Evolutionary conservation across 345 rosid species (phyloP), one percentile per base, ranked within the genome.

Genomic region (Passiflora organensis): DNA sequence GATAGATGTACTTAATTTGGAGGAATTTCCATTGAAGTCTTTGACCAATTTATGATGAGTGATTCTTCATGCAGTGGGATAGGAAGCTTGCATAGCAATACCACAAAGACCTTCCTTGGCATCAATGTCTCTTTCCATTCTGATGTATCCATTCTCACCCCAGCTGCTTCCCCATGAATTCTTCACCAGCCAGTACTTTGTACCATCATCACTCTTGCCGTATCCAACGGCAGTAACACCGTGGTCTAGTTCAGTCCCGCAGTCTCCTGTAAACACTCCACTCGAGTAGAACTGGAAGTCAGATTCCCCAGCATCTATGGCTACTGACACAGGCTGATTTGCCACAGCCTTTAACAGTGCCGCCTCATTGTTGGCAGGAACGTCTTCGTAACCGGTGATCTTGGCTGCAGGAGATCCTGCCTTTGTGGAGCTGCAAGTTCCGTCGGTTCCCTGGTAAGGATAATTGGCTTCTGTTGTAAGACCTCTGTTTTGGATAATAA

Each of bases 381-480:
- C 63, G 10, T 68, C 38, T 25, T 51, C 55, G 20, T 62, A 51
- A 2, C 63, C 59, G 0, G 28, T 32, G 41, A 62, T 68, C 17
- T 6, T 43, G 6, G 63, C 63, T 3, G 38, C 63, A 32, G 22
- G 46, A 2, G 49, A 12, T 9, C 48, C 20, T 19, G 63, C 32
- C n/a, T 38, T 28, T 5, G 0, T 2, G 4, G 47, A 18, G 32
- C 38, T 51, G 63, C 59, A 56, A 37, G 43, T 56, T 22, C 51
- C 67, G 20, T 66, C 66, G 1, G 13, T 36, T 5, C 9, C 51
- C 12, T 18, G 4, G 44, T 69, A 82, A 1, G 77, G 63, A 51
- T 70, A 75, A 9, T 34, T 50, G n/a, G 58, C 19, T 55, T 77
- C 76, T 6, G 54, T 45, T 5, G 73, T 32, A 1, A 75, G 64